phyloP scores from a whole-genome alignment of 2,329 filamentous ascomycete genomes.

The Exophiala viscosa region DNA sequence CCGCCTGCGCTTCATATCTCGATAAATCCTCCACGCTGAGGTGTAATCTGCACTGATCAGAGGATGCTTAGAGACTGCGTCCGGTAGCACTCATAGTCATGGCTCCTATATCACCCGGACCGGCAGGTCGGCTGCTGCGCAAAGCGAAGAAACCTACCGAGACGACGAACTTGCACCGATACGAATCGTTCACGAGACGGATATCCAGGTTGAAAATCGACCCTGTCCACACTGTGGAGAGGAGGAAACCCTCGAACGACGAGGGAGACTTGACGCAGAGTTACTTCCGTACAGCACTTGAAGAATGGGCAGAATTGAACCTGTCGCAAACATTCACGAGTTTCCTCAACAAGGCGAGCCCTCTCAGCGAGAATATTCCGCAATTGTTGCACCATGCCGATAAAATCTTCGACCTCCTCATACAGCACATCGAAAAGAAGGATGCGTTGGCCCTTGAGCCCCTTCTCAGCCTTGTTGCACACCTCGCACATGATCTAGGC shows the following conservation, averaged over 20 bases:
- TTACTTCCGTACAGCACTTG: slow-evolving; percentile 76
- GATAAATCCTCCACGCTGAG: neutral
- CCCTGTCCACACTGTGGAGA: slow-evolving; percentile 82
- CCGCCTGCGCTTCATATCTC: neutral
- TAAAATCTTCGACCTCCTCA: slow-evolving; percentile 73
- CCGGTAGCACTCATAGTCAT: slow-evolving; percentile 28
- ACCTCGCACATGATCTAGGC: slow-evolving; percentile 92
- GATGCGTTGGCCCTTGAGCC: slow-evolving; percentile 81
- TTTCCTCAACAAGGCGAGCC: slow-evolving; percentile 71
- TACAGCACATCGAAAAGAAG: slow-evolving; percentile 69
- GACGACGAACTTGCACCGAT: slow-evolving; percentile 79
- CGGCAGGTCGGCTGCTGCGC: slow-evolving; percentile 66
- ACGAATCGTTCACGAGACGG: slow-evolving; percentile 86
- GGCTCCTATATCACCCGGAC: slow-evolving; percentile 57
- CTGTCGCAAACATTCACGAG: slow-evolving; percentile 73
- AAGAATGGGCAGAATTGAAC: slow-evolving; percentile 90
- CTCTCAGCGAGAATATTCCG: slow-evolving; percentile 82
- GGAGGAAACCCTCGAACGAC: slow-evolving; percentile 65
- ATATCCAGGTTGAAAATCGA: slow-evolving; percentile 91
- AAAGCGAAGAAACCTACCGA: slow-evolving; percentile 60
- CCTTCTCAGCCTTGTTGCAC: slow-evolving; percentile 78
- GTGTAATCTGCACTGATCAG: neutral
- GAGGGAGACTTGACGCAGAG: slow-evolving; percentile 68
- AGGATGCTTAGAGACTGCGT: neutral
- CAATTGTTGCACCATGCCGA: slow-evolving; percentile 90